A percentile compares a stretch with the other conserved stretches of the same genome.
These are phyloP conservation scores for Geotrichum klebahnii DNA, from an alignment of 1,139 yeast species.

Conservation along the genomic window DNA sequence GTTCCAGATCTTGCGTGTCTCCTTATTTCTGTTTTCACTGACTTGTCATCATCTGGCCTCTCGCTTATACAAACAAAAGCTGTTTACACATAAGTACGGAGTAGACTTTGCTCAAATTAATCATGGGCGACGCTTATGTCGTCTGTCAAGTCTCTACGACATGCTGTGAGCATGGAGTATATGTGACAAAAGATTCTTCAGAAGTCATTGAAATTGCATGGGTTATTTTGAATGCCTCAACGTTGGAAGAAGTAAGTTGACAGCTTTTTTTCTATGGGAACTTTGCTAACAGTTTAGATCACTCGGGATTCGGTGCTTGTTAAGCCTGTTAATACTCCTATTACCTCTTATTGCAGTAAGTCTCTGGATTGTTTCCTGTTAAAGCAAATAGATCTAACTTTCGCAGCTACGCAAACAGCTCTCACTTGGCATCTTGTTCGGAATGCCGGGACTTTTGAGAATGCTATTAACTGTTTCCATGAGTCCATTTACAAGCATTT, in stretches of 20 bases:
- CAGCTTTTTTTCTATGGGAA: not conserved
- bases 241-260: constrained; percentile 32
- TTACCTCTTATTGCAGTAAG: constrained; percentile 55
- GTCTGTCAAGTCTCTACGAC: constrained; percentile 64
- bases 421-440: constrained; percentile 64
- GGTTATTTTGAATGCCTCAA: constrained; percentile 47
- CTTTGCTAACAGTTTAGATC: constrained; percentile 25
- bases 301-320: constrained; percentile 48
- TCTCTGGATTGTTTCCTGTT: no score
- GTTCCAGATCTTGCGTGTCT: no score
- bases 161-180: constrained; percentile 59
- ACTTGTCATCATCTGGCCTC: constrained; percentile 6
- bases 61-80: no score
- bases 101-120: constrained; percentile 20
- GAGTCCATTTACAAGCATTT: constrained; percentile 46
- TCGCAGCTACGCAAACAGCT: constrained; percentile 37
- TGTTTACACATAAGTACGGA: no score
- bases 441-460: constrained; percentile 49
- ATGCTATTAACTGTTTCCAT: constrained; percentile 57
- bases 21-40: constrained; percentile 8
- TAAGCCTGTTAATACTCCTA: constrained; percentile 64
- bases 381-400: no score
- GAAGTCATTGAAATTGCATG: constrained; percentile 68
- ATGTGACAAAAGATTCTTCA: constrained; percentile 58
- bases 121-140: constrained; percentile 58